A percentile compares a stretch with the other conserved stretches of the same genome.
Evolutionary conservation across 768 basidiomycete genomes (phyloP).

Genomic region (Serendipita sp.): DNA sequence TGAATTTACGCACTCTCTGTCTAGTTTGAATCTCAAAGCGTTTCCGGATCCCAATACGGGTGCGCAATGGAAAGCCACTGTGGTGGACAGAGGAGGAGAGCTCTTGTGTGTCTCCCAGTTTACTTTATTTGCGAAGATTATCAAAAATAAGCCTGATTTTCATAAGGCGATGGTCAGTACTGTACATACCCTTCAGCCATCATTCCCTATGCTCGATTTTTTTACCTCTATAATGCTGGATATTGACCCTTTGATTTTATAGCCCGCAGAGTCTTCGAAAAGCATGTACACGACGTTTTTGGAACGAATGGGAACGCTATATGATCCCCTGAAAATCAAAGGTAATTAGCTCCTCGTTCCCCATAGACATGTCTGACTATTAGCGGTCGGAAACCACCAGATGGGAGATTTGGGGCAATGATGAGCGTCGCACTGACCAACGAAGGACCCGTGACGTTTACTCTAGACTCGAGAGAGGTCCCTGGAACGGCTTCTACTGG

Average conservation of each 20-base stretch:
- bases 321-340: conserved; percentile 63
- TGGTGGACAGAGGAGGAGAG: conserved; percentile 80
- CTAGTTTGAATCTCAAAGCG: conserved; percentile 53
- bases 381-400: conserved; percentile 23
- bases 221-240: conserved; percentile 6
- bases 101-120: conserved; percentile 93
- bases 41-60: conserved; percentile 47
- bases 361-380: neutral
- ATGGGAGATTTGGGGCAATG: conserved; percentile 93
- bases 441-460: conserved; percentile 81
- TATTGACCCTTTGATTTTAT: neutral
- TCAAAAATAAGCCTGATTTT: conserved; percentile 84
- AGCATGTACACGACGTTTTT: conserved; percentile 60
- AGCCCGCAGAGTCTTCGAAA: conserved; percentile 55
- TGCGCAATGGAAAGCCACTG: conserved; percentile 72
- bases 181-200: neutral
- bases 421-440: conserved; percentile 82
- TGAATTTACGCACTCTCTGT: no score
- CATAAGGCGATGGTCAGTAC: conserved; percentile 73
- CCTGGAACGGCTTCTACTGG: neutral
- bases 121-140: conserved; percentile 72
- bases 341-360: conserved; percentile 27
- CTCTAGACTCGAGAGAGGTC: conserved; percentile 40
- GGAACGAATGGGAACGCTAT: conserved; percentile 44
- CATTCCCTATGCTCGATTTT: neutral